These are phyloP conservation scores for Thielaviopsis populi DNA, from an alignment of 2,329 filamentous ascomycete genomes.

Conservation along the genomic window DNA sequence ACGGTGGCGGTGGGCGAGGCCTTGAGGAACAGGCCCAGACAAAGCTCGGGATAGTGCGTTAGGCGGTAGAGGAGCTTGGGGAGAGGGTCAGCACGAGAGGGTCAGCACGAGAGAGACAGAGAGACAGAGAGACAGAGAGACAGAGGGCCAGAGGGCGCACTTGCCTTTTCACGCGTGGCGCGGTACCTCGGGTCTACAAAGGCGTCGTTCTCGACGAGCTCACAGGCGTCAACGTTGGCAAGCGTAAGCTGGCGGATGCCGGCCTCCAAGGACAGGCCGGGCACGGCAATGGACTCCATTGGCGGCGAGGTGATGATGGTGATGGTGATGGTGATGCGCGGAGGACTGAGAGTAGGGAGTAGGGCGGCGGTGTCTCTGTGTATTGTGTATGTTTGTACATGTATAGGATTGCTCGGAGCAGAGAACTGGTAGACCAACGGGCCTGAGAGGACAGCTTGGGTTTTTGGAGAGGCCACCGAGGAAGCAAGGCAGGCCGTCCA, in stretches of 20 bases:
- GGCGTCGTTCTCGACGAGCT: conserved; percentile 40
- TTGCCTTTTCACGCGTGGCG: conserved; percentile 39
- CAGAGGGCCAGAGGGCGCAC: conserved; percentile 17
- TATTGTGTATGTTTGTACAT: no score
- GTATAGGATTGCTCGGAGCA: no score
- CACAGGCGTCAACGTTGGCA: conserved; percentile 46
- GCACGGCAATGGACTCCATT: not conserved
- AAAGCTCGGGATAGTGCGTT: conserved; percentile 57
- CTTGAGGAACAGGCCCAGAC: conserved; percentile 57
- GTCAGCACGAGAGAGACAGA: no score
- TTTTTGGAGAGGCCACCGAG: no score
- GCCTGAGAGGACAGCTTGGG: no score
- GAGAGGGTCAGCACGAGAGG: not conserved
- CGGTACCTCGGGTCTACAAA: conserved; percentile 36
- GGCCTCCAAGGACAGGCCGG: conserved; percentile 2
- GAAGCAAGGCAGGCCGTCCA: no score
- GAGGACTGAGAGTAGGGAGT: not conserved
- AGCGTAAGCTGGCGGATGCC: conserved; percentile 50
- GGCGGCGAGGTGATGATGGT: no score
- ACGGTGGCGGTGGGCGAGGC: conserved; percentile 26
- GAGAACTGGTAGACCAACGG: no score
- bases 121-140: no score
- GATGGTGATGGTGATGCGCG: no score
- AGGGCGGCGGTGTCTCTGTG: not conserved
- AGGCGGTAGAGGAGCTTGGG: conserved; percentile 64